Evolutionary conservation across 2,329 filamentous ascomycete species (phyloP).

Genomic region (Penicillium sp.): DNA sequence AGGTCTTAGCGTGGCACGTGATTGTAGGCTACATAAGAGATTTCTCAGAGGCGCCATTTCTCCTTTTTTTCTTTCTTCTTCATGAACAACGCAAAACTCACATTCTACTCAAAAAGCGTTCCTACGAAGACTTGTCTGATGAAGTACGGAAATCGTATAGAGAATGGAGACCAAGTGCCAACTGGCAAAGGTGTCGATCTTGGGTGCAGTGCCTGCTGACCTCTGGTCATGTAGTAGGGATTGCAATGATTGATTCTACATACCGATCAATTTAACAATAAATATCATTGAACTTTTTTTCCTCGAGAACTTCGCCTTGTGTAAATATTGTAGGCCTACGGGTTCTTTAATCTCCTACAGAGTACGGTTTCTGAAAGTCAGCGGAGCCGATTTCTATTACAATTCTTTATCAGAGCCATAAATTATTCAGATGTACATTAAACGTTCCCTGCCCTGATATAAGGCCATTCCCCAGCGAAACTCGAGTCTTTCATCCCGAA

Average conservation of each 20-base stretch:
- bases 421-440: conserved; percentile 6
- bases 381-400: conserved; percentile 1
- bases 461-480: neutral
- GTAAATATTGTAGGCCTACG: neutral
- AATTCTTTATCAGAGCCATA: conserved; percentile 3
- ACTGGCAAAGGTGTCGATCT: conserved; percentile 47
- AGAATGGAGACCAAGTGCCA: conserved; percentile 51
- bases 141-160: conserved; percentile 58
- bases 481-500: neutral
- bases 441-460: neutral
- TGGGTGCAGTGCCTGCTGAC: conserved; percentile 57
- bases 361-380: neutral
- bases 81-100: conserved; percentile 57
- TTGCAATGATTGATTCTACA: conserved; percentile 61
- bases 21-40: conserved; percentile 12
- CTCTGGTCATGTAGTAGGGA: conserved; percentile 47
- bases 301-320: too few relatives aligned
- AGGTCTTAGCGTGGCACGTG: conserved; percentile 17
- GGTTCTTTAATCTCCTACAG: neutral
- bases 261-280: neutral
- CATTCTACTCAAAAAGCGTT: conserved; percentile 58
- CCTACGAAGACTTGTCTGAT: conserved; percentile 54
- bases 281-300: conserved; percentile 3
- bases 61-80: conserved; percentile 36
- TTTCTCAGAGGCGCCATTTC: conserved; percentile 16